phyloP scores from a whole-genome alignment of 2,329 filamentous ascomycete species.

The Ophiocordyceps unilateralis region DNA sequence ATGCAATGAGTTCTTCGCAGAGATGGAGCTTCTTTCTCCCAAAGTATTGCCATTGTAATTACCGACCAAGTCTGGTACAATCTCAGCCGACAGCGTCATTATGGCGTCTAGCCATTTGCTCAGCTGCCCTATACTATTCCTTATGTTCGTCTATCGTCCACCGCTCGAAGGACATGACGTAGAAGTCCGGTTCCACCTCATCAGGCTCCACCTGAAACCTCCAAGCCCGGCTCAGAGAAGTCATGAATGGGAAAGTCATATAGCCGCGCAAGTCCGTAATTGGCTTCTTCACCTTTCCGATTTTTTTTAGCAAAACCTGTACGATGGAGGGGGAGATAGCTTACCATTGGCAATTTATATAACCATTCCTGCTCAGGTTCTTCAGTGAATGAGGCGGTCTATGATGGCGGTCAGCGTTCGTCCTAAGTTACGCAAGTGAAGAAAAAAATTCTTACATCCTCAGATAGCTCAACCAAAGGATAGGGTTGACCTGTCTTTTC shows the following conservation, averaged over 20 bases:
- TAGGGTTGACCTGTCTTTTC: constrained; percentile 1
- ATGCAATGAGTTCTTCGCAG: too few species aligned
- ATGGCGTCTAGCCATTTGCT: too few species aligned
- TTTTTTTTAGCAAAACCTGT: neutral
- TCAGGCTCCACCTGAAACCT: constrained; percentile 1
- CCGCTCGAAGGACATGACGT: constrained; percentile 1
- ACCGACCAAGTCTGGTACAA: too few species aligned
- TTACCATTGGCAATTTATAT: constrained; percentile 2
- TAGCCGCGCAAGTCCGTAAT: constrained; percentile 1
- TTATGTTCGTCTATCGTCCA: neutral
- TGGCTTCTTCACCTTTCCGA: constrained; percentile 1
- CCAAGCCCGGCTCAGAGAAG: constrained; percentile 1
- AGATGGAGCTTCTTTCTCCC: too few species aligned
- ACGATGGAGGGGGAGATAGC: neutral
- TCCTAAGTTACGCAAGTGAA: neutral
- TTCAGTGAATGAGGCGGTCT: constrained; percentile 1
- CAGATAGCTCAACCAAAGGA: neutral
- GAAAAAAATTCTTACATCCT: neutral
- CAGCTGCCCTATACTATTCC: neutral
- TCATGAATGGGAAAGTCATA: constrained; percentile 1
- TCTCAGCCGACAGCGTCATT: too few species aligned
- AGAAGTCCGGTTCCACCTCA: constrained; percentile 1
- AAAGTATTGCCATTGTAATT: too few species aligned
- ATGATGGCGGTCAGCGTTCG: neutral
- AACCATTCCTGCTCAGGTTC: constrained; percentile 2